Percentiles rank a stretch among this genome's conserved stretches.
phyloP scores from a whole-genome alignment of 1,284 basidiomycete genomes.

The Moesziomyces globuligerus region DNA sequence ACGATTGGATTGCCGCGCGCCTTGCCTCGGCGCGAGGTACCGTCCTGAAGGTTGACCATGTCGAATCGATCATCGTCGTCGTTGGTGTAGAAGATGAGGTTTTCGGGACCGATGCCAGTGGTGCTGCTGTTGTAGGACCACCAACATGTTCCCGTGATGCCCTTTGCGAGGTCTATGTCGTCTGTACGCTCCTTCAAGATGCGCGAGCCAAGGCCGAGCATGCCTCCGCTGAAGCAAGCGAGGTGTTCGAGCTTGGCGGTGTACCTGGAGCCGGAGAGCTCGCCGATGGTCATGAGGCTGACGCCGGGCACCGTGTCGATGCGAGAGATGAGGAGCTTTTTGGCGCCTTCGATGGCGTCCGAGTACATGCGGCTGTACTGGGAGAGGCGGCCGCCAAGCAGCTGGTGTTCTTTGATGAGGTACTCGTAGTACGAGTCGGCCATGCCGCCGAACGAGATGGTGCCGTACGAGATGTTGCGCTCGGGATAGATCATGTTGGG shows the following conservation, averaged over 20 bases:
- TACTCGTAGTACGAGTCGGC: slow-evolving; percentile 72
- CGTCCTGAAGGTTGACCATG: slow-evolving; percentile 35
- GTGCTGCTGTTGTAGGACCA: slow-evolving; percentile 69
- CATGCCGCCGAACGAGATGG: slow-evolving; percentile 70
- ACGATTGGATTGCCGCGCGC: slow-evolving; percentile 60
- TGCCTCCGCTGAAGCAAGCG: slow-evolving; percentile 72
- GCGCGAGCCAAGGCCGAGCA: slow-evolving; percentile 71
- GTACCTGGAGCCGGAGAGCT: slow-evolving; percentile 24
- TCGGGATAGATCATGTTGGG: slow-evolving; percentile 68
- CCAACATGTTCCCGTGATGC: slow-evolving; percentile 71
- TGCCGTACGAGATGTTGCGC: slow-evolving; percentile 41
- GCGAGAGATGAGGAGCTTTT: slow-evolving; percentile 68
- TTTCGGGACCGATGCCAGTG: slow-evolving; percentile 66
- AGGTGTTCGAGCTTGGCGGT: slow-evolving; percentile 67
- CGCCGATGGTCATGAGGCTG: slow-evolving; percentile 65
- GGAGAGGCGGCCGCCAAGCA: slow-evolving; percentile 68
- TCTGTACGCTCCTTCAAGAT: slow-evolving; percentile 67
- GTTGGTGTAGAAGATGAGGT: slow-evolving; percentile 52
- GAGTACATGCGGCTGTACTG: slow-evolving; percentile 71
- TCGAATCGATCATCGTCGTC: slow-evolving; percentile 57
- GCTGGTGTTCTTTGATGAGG: slow-evolving; percentile 71
- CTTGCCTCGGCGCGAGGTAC: slow-evolving; percentile 43
- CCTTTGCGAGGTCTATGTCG: slow-evolving; percentile 69
- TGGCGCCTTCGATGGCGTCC: slow-evolving; percentile 69
- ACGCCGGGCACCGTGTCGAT: slow-evolving; percentile 69